A percentile compares a stretch with the other conserved stretches of the same genome.
These are phyloP conservation scores for Xerocomellus dryophilus DNA, from an alignment of 768 basidiomycete genomes.

Conservation along the genomic window DNA sequence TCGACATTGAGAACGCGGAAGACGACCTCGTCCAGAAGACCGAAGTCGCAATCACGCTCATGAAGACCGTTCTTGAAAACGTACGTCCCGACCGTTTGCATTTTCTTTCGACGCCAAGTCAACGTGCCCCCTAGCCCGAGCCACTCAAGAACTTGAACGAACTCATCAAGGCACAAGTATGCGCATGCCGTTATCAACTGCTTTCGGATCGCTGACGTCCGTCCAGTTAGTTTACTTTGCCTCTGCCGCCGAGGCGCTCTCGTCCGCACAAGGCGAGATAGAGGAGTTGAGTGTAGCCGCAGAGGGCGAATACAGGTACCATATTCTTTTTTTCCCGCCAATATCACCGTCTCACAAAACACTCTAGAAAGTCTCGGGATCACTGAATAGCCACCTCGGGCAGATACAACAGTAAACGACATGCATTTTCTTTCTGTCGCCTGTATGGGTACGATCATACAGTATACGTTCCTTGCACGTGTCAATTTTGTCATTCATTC, in stretches of 20 bases:
- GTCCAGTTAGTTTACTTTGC: constrained; percentile 67
- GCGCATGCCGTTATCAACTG: constrained; percentile 4
- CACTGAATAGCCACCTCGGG: constrained; percentile 48
- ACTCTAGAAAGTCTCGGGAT: constrained; percentile 78
- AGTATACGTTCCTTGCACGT: constrained; percentile 7
- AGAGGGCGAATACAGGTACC: constrained; percentile 90
- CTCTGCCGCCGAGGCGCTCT: constrained; percentile 74
- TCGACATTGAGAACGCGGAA: constrained; percentile 90
- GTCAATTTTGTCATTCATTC: constrained; percentile 4
- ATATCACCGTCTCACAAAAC: constrained; percentile 3
- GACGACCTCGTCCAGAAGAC: constrained; percentile 98
- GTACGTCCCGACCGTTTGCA: constrained; percentile 44
- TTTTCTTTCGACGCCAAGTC: background rate
- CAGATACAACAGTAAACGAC: background rate
- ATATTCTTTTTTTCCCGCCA: background rate
- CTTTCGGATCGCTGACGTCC: constrained; percentile 4
- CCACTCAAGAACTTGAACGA: constrained; percentile 92
- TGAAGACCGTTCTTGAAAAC: constrained; percentile 99
- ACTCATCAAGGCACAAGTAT: constrained; percentile 84
- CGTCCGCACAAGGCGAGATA: constrained; percentile 83
- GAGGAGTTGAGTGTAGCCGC: constrained; percentile 91
- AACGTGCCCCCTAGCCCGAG: constrained; percentile 68
- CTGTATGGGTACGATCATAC: constrained; percentile 13
- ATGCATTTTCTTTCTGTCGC: background rate
- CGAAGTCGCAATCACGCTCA: constrained; percentile 91